Percentiles rank a stretch among this genome's conserved stretches.
These are phyloP conservation scores for Phytophthora citrophthora DNA, from an alignment of 352 stramenopile species.

Conservation along the genomic window DNA sequence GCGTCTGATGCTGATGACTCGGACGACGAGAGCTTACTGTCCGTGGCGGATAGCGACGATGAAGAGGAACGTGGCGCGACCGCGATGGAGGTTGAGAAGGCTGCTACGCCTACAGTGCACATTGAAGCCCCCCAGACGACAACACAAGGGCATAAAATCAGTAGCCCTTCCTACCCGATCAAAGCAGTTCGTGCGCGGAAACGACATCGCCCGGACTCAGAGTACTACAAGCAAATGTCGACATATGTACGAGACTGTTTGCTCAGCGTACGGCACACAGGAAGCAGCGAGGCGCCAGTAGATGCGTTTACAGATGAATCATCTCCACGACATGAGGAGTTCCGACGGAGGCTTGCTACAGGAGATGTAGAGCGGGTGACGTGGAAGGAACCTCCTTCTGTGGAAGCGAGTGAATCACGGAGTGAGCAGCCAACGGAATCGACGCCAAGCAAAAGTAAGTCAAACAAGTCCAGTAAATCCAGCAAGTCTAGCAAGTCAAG, in stretches of 20 bases:
- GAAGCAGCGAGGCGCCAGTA: conserved; percentile 35
- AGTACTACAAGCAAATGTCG: conserved; percentile 88
- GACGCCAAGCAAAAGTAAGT: conserved; percentile 26
- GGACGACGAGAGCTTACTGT: conserved; percentile 77
- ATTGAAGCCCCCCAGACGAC: conserved; percentile 4
- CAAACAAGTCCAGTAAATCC: conserved; percentile 37
- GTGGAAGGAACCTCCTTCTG: conserved; percentile 72
- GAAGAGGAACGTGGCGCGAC: conserved; percentile 45
- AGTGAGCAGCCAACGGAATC: conserved; percentile 18
- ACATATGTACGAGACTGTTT: conserved; percentile 85
- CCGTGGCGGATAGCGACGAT: conserved; percentile 68
- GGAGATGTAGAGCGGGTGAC: conserved; percentile 77
- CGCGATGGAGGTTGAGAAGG: conserved; percentile 39
- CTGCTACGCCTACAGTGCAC: conserved; percentile 13
- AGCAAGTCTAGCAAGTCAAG: conserved; percentile 36
- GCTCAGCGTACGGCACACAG: conserved; percentile 70
- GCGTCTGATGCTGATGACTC: conserved; percentile 61
- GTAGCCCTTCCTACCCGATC: conserved; percentile 59
- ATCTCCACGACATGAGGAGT: conserved; percentile 58
- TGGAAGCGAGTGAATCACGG: conserved; percentile 24
- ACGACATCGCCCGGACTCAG: conserved; percentile 80
- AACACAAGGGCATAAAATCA: conserved; percentile 19
- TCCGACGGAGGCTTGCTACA: conserved; percentile 66
- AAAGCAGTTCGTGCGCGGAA: conserved; percentile 79
- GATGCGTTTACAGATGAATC: conserved; percentile 62